These are phyloP conservation scores for Pulveroboletus sp. DNA, from an alignment of 768 basidiomycete species.

Conservation along the genomic window DNA sequence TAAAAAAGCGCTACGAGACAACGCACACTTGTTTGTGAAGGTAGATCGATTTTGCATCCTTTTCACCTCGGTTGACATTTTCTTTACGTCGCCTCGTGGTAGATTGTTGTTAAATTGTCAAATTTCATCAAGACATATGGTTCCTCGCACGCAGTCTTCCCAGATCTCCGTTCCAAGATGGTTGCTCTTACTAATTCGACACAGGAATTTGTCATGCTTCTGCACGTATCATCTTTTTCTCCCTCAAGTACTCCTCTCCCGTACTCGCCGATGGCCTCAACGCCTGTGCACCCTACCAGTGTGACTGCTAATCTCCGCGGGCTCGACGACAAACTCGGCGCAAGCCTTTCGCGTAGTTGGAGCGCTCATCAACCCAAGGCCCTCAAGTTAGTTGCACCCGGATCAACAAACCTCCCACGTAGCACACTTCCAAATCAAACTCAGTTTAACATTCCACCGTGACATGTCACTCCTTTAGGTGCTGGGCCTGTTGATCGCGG, in stretches of 20 bases:
- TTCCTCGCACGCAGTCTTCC: conserved; percentile 49
- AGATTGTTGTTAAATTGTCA: conserved; percentile 77
- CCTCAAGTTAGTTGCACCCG: conserved; percentile 34
- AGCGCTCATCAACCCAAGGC: conserved; percentile 47
- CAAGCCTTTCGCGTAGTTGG: conserved; percentile 53
- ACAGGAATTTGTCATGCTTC: conserved; percentile 80
- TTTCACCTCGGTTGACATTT: conserved; percentile 4
- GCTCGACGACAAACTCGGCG: conserved; percentile 46
- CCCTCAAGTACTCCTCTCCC: conserved; percentile 50
- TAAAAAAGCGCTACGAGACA: conserved; percentile 62
- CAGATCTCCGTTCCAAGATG: conserved; percentile 63
- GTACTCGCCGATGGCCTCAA: conserved; percentile 52
- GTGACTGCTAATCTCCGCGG: conserved; percentile 16
- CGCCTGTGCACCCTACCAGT: conserved; percentile 18
- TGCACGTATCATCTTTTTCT: conserved; percentile 81
- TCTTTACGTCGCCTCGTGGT: background rate
- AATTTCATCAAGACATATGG: conserved; percentile 65
- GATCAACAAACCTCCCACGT: conserved; percentile 38
- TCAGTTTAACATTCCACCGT: conserved; percentile 37
- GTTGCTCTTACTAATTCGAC: conserved; percentile 76
- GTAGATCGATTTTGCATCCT: conserved; percentile 34
- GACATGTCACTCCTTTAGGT: conserved; percentile 5
- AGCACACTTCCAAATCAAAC: conserved; percentile 51
- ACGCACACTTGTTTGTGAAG: conserved; percentile 79
- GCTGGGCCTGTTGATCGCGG: conserved; percentile 10